Evolutionary conservation across 768 basidiomycete genomes (phyloP).

Genomic region (Lactifluus pinguis): DNA sequence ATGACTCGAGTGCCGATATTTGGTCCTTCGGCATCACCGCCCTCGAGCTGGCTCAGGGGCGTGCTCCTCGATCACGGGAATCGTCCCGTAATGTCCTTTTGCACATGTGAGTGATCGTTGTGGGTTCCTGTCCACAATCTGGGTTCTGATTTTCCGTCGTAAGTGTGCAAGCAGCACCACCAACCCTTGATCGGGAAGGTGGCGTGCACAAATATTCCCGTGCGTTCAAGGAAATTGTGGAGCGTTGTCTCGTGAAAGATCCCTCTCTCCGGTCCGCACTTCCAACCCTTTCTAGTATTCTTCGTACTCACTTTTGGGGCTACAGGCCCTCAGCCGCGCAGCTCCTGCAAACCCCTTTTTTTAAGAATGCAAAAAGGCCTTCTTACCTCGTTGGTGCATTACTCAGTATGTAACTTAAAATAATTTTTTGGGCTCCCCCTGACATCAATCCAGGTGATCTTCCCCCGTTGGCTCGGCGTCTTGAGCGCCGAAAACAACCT

Average conservation of each 20-base stretch:
- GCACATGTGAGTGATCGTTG: constrained; percentile 44
- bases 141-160: background rate
- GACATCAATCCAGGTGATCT: constrained; percentile 40
- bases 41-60: constrained; percentile 78
- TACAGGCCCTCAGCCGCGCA: constrained; percentile 69
- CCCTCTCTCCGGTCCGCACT: constrained; percentile 57
- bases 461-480: constrained; percentile 62
- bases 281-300: background rate
- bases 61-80: constrained; percentile 76
- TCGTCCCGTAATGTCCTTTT: constrained; percentile 65
- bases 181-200: constrained; percentile 63
- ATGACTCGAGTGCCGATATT: constrained; percentile 84
- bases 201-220: constrained; percentile 70
- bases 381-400: constrained; percentile 70
- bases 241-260: constrained; percentile 77
- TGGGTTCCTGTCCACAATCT: background rate
- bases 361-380: constrained; percentile 72
- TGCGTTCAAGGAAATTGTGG: constrained; percentile 75
- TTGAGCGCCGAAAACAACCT: constrained; percentile 50
- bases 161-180: constrained; percentile 71
- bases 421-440: background rate
- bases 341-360: constrained; percentile 71
- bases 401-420: constrained; percentile 37
- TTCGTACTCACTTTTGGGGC: background rate
- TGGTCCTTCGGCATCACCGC: constrained; percentile 98